Conservation (phyloP, 768 basidiomycete genomes). For the Lepiota venenata region DNA sequence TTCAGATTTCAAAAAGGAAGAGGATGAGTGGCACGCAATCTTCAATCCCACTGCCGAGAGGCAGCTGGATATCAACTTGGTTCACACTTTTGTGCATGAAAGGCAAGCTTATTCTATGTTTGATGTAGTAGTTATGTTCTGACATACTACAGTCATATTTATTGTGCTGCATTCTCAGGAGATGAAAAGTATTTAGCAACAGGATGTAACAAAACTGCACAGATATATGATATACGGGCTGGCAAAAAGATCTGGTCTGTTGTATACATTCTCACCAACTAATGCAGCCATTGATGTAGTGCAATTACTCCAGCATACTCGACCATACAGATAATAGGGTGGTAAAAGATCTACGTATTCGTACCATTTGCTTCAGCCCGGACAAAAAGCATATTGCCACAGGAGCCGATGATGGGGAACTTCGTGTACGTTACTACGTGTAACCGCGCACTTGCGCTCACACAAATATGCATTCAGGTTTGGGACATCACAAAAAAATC, state of each 20-base stretch:
- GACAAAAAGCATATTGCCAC: constrained; percentile 90
- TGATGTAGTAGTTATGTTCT: background rate
- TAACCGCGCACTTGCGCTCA: no score
- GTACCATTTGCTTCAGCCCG: constrained; percentile 87
- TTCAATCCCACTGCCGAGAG: constrained; percentile 77
- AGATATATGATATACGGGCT: constrained; percentile 92
- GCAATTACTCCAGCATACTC: constrained; percentile 50
- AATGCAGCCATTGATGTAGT: background rate
- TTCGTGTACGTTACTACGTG: constrained; percentile 56
- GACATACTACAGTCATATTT: constrained; percentile 43
- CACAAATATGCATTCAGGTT: constrained; percentile 54
- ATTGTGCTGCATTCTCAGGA: constrained; percentile 94
- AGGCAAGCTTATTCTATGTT: constrained; percentile 46
- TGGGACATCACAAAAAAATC: constrained; percentile 82
- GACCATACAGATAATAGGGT: constrained; percentile 70
- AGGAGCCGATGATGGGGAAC: constrained; percentile 87
- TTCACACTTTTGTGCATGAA: constrained; percentile 66
- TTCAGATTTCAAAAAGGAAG: constrained; percentile 53
- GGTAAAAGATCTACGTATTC: constrained; percentile 71
- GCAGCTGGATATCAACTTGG: constrained; percentile 66
- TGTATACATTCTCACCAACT: background rate
- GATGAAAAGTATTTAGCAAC: constrained; percentile 92
- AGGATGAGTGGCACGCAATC: constrained; percentile 81
- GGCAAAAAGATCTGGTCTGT: constrained; percentile 81
- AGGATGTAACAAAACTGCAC: constrained; percentile 74